Evolutionary conservation across 2,329 filamentous ascomycete species (phyloP), one percentile per base, ranked within the genome.

Genomic region (Cordyceps cicadae): DNA sequence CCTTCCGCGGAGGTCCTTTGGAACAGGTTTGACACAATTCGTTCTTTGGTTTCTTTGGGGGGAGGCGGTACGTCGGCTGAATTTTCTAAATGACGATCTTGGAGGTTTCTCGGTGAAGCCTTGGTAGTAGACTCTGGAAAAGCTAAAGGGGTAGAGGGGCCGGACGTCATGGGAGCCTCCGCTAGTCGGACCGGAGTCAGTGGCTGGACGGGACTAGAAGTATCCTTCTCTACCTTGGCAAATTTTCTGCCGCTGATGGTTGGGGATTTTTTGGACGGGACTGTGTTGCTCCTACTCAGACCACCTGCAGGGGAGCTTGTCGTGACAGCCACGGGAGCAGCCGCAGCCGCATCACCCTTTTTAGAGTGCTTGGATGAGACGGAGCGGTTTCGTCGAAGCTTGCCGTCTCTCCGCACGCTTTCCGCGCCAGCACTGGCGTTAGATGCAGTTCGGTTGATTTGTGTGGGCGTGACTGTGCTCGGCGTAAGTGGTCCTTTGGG

Each of bases 191-290:
- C 64, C 46, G 72, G 73, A 1, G 74, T 74, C 62, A 76, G 66
- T 4, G 74, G 73, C 60, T 77, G 72, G n/a, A 75, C 63, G 11
- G 70, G 67, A n/a, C 70, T 71, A 5, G 70, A 71, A 19, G 70
- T 67, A 15, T 68, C 68, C 3, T 68, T 67, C 12, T 73, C 73
- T 9, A 65, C 62, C 65, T 74, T 73, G 37, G 83, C 81, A 67
- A 92, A 89, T n/a, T 88, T 82, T 6, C 83, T 82, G 1, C 86
- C 81, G 46, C 84, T 79, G 49, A 92, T 74, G 9, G 84, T 85
- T 8, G 91, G 90, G 0, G 91, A 94, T 71, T 89, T 88, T 70
- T 96, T 96, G 0, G 93, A 94, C 0, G 94, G 94, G 15, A 97
- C 81, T 3, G 94, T 99, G 70, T 97, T 97, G 75, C 93, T 97